phyloP scores from a whole-genome alignment of 108 stramenopile genomes.

The Pseudonitzschia multistriata region DNA sequence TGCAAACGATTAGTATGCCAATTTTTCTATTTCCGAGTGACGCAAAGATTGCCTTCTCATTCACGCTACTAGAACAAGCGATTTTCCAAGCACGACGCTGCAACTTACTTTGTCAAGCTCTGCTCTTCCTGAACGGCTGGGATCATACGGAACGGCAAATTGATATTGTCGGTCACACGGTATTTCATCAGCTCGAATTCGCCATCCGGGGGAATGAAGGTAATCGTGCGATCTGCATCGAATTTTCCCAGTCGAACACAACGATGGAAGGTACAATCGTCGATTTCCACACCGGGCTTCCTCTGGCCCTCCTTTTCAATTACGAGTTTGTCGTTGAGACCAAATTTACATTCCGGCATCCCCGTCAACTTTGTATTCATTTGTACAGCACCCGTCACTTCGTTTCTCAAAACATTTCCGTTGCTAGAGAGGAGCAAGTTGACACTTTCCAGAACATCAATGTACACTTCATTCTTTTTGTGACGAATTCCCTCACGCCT shows the following conservation, averaged over 20 bases:
- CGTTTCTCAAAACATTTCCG: conserved; percentile 89
- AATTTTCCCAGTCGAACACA: conserved; percentile 97
- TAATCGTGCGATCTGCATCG: conserved; percentile 99
- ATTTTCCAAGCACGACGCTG: background rate
- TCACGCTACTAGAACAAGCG: background rate
- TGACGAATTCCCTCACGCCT: conserved; percentile 96
- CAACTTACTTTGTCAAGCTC: conserved; percentile 82
- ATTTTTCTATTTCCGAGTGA: no score
- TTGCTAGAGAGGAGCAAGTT: conserved; percentile 92
- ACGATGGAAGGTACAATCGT: conserved; percentile 98
- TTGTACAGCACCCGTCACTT: conserved; percentile 94
- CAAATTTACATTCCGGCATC: conserved; percentile 99
- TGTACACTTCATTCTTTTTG: conserved; percentile 99
- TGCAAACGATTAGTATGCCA: no score
- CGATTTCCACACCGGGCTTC: conserved; percentile 94
- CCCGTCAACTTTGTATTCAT: conserved; percentile 99
- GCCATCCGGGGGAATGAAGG: conserved; percentile 99
- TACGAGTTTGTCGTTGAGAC: conserved; percentile 98
- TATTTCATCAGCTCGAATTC: conserved; percentile 99
- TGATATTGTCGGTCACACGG: conserved; percentile 95
- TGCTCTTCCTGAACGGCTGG: conserved; percentile 96
- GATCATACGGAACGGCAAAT: conserved; percentile 92
- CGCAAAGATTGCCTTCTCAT: background rate
- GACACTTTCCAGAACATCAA: conserved; percentile 97
- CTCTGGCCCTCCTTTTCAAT: conserved; percentile 92